phyloP scores from a whole-genome alignment of 306 rosid genomes.

The Lupinus albus region DNA sequence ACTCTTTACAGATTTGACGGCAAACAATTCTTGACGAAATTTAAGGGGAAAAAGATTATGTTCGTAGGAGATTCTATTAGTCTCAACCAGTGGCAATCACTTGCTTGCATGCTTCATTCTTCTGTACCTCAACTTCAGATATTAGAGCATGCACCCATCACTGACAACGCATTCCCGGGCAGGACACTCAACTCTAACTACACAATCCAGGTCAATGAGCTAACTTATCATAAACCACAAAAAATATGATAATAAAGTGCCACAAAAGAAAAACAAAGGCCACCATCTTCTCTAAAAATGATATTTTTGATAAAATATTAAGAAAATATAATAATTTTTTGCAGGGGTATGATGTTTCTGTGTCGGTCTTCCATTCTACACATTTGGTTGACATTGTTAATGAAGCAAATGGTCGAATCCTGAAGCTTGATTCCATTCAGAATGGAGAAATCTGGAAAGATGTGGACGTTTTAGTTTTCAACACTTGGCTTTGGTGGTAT shows the following conservation, averaged over 20 bases:
- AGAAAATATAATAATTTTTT: background rate
- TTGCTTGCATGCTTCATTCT: conserved; percentile 61
- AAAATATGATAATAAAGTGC: background rate
- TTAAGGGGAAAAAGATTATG: conserved; percentile 64
- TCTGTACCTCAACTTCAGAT: conserved; percentile 53
- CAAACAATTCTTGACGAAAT: conserved; percentile 43
- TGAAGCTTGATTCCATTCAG: conserved; percentile 67
- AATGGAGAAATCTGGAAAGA: conserved; percentile 61
- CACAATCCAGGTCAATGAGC: conserved; percentile 42
- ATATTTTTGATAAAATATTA: background rate
- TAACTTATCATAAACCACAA: background rate
- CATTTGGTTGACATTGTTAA: conserved; percentile 68
- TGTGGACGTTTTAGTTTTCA: conserved; percentile 68
- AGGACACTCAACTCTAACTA: too few relatives aligned
- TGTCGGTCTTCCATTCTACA: conserved; percentile 37
- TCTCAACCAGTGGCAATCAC: conserved; percentile 63
- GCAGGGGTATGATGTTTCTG: conserved; percentile 66
- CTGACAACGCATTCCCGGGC: conserved; percentile 46
- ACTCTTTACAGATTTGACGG: conserved; percentile 58
- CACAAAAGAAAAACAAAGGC: background rate
- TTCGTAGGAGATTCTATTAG: conserved; percentile 72
- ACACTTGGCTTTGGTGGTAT: conserved; percentile 90
- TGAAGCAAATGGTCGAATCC: conserved; percentile 59
- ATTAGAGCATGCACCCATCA: background rate
- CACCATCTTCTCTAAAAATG: background rate